Evolutionary conservation across 352 stramenopile species (phyloP).

Genomic region (Phytophthora agathidicida): DNA sequence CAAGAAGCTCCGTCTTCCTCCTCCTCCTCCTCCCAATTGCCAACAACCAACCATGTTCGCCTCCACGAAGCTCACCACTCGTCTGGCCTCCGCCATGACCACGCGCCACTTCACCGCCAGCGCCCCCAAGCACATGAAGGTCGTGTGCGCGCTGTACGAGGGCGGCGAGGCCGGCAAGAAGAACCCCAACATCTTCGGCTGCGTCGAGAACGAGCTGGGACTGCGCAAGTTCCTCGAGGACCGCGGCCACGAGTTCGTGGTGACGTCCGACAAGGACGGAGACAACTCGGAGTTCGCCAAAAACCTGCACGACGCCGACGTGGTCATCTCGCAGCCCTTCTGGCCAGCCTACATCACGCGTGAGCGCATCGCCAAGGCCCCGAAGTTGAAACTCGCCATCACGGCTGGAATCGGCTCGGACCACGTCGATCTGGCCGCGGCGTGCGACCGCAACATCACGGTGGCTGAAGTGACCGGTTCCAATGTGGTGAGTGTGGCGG

Average conservation of each 20-base stretch:
- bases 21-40: not conserved
- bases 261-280: constrained; percentile 56
- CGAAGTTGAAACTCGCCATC: constrained; percentile 51
- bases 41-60: constrained; percentile 25
- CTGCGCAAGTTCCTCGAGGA: constrained; percentile 51
- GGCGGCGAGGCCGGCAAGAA: constrained; percentile 26
- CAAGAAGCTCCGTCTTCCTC: too few relatives aligned
- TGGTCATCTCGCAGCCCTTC: constrained; percentile 61
- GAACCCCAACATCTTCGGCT: constrained; percentile 46
- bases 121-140: constrained; percentile 38
- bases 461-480: constrained; percentile 52
- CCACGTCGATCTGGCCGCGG: constrained; percentile 50
- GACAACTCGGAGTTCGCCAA: constrained; percentile 47
- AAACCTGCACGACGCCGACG: constrained; percentile 43
- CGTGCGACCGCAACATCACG: constrained; percentile 46
- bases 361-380: constrained; percentile 46
- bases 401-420: constrained; percentile 51
- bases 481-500: constrained; percentile 49
- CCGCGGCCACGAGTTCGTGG: constrained; percentile 44
- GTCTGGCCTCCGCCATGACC: constrained; percentile 6
- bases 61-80: constrained; percentile 26
- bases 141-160: constrained; percentile 42
- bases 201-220: constrained; percentile 48
- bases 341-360: constrained; percentile 55
- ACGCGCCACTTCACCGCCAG: constrained; percentile 34